These are phyloP conservation scores for Endotrypanum monterogeii DNA, from an alignment of 208 protist species.

Conservation along the genomic window DNA sequence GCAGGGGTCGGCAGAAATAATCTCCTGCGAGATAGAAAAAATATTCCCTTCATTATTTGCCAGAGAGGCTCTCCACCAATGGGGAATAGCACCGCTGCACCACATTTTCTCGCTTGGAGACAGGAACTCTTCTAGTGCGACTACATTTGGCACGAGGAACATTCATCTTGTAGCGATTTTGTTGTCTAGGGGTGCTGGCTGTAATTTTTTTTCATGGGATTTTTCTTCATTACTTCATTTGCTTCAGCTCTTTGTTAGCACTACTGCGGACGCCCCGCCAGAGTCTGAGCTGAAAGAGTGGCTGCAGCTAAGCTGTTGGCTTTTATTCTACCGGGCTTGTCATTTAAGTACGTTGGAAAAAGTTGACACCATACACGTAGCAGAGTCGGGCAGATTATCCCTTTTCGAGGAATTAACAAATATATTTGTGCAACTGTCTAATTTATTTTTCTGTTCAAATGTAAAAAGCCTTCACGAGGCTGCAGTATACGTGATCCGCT, in stretches of 20 bases:
- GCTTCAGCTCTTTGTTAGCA: conserved; percentile 1
- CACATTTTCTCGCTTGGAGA: background rate
- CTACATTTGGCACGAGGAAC: background rate
- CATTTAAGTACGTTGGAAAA: background rate
- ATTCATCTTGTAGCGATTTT: conserved; percentile 4
- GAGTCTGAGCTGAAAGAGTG: conserved; percentile 22
- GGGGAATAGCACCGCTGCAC: background rate
- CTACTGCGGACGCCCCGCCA: background rate
- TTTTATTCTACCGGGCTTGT: conserved; percentile 18
- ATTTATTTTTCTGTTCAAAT: conserved; percentile 23
- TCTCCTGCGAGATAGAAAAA: background rate
- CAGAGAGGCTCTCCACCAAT: background rate
- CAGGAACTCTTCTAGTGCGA: no score
- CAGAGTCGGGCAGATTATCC: background rate
- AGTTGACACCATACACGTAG: background rate
- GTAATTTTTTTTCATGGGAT: background rate
- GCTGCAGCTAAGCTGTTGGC: conserved; percentile 28
- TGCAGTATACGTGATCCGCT: conserved; percentile 6
- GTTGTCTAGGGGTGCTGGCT: background rate
- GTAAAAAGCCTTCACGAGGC: conserved; percentile 14
- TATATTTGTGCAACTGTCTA: conserved; percentile 24
- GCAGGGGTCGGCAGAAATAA: background rate
- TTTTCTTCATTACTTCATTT: conserved; percentile 7
- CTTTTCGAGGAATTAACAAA: background rate
- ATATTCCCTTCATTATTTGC: background rate